Conservation (phyloP, 257 asterid species). For the Forsythia viridissima region DNA sequence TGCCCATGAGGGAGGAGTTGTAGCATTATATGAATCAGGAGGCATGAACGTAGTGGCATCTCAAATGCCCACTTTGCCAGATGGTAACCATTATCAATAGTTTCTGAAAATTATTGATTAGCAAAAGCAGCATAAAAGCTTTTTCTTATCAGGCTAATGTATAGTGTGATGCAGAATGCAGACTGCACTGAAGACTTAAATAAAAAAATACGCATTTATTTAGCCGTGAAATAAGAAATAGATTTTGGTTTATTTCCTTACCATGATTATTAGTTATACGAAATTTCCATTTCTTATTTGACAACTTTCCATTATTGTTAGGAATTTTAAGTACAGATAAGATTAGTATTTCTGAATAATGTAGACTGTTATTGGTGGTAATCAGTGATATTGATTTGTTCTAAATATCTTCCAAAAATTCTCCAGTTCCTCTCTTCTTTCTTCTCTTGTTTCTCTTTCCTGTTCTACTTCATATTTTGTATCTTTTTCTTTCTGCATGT, state of each 20-base stretch:
- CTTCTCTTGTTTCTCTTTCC: background rate
- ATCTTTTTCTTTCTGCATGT: background rate
- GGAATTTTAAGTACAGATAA: no score
- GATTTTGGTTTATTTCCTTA: background rate
- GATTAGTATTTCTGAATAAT: no score
- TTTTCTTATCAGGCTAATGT: constrained; percentile 3
- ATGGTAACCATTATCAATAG: constrained; percentile 45
- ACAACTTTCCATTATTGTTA: no score
- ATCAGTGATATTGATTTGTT: no score
- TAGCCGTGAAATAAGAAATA: background rate
- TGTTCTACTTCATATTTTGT: background rate
- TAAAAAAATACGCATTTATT: background rate
- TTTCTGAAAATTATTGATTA: background rate
- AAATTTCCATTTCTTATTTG: background rate
- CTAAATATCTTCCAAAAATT: background rate
- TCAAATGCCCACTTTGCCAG: constrained; percentile 58
- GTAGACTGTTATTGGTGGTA: no score
- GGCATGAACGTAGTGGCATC: constrained; percentile 63
- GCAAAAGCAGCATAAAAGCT: constrained; percentile 14
- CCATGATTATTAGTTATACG: background rate
- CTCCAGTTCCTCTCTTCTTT: background rate
- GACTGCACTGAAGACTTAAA: background rate
- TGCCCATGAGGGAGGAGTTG: constrained; percentile 59
- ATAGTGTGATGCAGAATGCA: background rate
- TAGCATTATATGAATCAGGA: constrained; percentile 56